Base-by-base conservation (phyloP, 768 basidiomycete genomes). In the Stropharia rugosoannulata region DNA sequence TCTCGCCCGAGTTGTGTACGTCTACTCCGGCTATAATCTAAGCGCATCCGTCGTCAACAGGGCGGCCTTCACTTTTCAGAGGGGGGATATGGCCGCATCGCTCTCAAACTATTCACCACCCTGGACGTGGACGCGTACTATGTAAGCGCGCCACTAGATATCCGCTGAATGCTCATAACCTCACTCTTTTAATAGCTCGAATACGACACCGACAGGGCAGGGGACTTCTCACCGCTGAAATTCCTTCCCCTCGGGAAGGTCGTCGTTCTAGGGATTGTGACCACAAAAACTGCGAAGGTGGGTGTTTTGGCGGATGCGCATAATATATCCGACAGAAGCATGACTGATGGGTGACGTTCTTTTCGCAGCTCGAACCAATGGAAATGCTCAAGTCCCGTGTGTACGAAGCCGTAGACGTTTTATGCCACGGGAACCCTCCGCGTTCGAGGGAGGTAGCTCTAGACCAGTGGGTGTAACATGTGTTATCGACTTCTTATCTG, bases 171-270 rank as follows among this genome's bases (percentile, higher is more conserved):
- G 22, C 19, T 22, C 12, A 13, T 46, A 15, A 27, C 15, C 16
- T 11, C 27, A n/a, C 29, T 46, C 27, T 12, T 29, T 27, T 15
- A 41, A 41, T 27, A 80, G 84, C 75, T 87, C 38, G 84, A 86
- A 68, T 86, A 84, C 64, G 85, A 87, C 66, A 81, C 79, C 18
- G 78, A 78, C 57, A 81, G 84, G 45, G 78, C 83, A 2, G 85
- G 85, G 19, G 77, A 81, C 56, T 86, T 86, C 61, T 62, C 72
- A 55, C 81, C 84, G 16, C 74, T 86, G 12, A 78, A 72, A 63
- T 64, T 73, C 58, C 73, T 86, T 11, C 84, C 84, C 0, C 65
- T 70, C 6, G 71, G 76, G 59, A 80, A 78, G 61, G 69, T 72
- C 12, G 79, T 66, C 19, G 80, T 82, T 22, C 71, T 82, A 5